Conservation (phyloP, 2,329 filamentous ascomycete genomes). For the Ilyonectria destructans region DNA sequence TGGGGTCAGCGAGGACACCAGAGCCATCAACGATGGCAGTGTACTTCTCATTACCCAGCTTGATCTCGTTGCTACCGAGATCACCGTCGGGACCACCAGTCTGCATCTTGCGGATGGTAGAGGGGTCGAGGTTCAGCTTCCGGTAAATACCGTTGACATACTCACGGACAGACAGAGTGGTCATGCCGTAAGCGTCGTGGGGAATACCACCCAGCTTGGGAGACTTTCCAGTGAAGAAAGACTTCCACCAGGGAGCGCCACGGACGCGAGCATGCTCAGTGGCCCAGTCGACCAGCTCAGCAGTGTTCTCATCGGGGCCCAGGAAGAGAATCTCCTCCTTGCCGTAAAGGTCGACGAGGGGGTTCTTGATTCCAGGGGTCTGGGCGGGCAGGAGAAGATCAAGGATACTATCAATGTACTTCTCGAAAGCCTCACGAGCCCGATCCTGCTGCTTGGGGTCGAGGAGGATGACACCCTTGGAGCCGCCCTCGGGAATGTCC, state of each 20-base stretch:
- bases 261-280: constrained; percentile 91
- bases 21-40: constrained; percentile 96
- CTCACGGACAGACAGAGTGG: constrained; percentile 94
- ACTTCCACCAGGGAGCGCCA: constrained; percentile 99
- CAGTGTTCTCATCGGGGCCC: constrained; percentile 99
- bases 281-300: constrained; percentile 98
- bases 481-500: constrained; percentile 98
- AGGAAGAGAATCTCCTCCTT: constrained; percentile 98
- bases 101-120: constrained; percentile 92
- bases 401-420: constrained; percentile 99
- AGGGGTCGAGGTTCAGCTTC: constrained; percentile 91
- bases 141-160: constrained; percentile 98
- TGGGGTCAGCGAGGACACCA: constrained; percentile 93
- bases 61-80: constrained; percentile 96
- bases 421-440: constrained; percentile 93
- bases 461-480: constrained; percentile 96
- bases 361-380: constrained; percentile 98
- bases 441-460: constrained; percentile 96
- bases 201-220: constrained; percentile 96
- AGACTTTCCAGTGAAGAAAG: constrained; percentile 99
- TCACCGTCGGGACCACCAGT: constrained; percentile 98
- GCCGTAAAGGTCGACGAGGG: constrained; percentile 94
- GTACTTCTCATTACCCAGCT: constrained; percentile 96
- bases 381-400: constrained; percentile 91
- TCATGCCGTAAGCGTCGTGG: constrained; percentile 98